Conservation (phyloP, 805 yeast genomes). For the Candida oleophila region DNA sequence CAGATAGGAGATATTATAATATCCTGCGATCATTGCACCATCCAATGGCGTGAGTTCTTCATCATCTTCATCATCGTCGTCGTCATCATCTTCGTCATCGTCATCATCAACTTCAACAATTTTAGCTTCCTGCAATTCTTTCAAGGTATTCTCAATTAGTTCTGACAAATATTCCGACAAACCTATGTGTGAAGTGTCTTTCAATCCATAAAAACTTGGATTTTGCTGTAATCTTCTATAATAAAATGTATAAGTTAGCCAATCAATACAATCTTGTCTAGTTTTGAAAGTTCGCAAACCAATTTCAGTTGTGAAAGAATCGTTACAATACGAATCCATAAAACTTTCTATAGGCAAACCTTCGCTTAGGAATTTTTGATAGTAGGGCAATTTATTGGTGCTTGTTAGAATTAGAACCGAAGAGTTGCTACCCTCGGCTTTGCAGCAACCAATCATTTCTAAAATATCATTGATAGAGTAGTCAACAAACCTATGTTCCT, state of each 20-base stretch:
- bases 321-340: conserved; percentile 57
- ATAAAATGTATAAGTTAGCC: conserved; percentile 82
- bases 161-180: conserved; percentile 83
- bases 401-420: conserved; percentile 58
- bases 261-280: conserved; percentile 86
- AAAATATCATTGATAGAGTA: conserved; percentile 63
- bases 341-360: conserved; percentile 85
- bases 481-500: conserved; percentile 67
- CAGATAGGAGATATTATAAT: conserved; percentile 61
- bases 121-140: conserved; percentile 59
- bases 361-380: conserved; percentile 66
- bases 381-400: conserved; percentile 55
- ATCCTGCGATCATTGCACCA: conserved; percentile 73
- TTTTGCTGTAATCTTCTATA: conserved; percentile 78
- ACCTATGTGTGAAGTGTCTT: conserved; percentile 61
- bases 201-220: conserved; percentile 86
- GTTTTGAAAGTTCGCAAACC: conserved; percentile 58
- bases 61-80: conserved; percentile 36
- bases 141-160: conserved; percentile 67
- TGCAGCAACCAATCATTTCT: conserved; percentile 60
- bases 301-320: conserved; percentile 72
- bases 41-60: conserved; percentile 56
- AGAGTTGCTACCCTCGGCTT: conserved; percentile 30
- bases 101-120: conserved; percentile 57
- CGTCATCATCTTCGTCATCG: conserved; percentile 34